Percentiles rank a stretch among this genome's conserved stretches.
These are phyloP conservation scores for Trichaptum fuscoviolaceum DNA, from an alignment of 768 basidiomycete species.

Conservation along the genomic window DNA sequence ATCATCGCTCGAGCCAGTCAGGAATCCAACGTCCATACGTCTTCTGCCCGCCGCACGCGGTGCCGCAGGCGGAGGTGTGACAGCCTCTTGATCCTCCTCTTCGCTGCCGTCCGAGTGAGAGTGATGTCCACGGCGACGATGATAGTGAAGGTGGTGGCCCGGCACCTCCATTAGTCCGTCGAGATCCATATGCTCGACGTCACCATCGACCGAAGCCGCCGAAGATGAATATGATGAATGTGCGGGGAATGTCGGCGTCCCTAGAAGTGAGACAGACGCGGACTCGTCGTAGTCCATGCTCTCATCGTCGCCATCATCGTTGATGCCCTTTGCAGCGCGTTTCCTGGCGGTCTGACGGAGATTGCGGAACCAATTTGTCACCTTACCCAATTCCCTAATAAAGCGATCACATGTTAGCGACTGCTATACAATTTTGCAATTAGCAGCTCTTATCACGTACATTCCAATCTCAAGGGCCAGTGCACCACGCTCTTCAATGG, in stretches of 20 bases:
- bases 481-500: slow-evolving; percentile 73
- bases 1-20: slow-evolving; percentile 30
- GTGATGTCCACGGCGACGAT: slow-evolving; percentile 36
- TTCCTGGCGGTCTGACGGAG: slow-evolving; percentile 76
- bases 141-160: slow-evolving; percentile 20
- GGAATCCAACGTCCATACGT: slow-evolving; percentile 7
- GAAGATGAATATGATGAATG: slow-evolving; percentile 46
- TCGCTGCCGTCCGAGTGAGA: slow-evolving; percentile 20
- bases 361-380: slow-evolving; percentile 87
- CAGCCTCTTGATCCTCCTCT: slow-evolving; percentile 69
- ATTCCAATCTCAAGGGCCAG: slow-evolving; percentile 76
- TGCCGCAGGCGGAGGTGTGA: slow-evolving; percentile 61
- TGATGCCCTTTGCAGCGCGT: slow-evolving; percentile 47
- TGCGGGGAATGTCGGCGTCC: slow-evolving; percentile 44
- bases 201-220: slow-evolving; percentile 20
- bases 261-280: slow-evolving; percentile 45
- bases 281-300: slow-evolving; percentile 28
- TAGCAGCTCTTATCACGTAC: slow-evolving; percentile 31
- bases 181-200: slow-evolving; percentile 32
- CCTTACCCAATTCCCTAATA: slow-evolving; percentile 70
- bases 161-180: slow-evolving; percentile 28
- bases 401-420: not conserved
- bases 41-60: not conserved
- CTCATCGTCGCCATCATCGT: slow-evolving; percentile 39
- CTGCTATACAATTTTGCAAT: not conserved